A percentile compares a stretch with the other conserved stretches of the same genome.
Evolutionary conservation across 2,329 filamentous ascomycete genomes (phyloP).

Genomic region (Ustulina deusta): DNA sequence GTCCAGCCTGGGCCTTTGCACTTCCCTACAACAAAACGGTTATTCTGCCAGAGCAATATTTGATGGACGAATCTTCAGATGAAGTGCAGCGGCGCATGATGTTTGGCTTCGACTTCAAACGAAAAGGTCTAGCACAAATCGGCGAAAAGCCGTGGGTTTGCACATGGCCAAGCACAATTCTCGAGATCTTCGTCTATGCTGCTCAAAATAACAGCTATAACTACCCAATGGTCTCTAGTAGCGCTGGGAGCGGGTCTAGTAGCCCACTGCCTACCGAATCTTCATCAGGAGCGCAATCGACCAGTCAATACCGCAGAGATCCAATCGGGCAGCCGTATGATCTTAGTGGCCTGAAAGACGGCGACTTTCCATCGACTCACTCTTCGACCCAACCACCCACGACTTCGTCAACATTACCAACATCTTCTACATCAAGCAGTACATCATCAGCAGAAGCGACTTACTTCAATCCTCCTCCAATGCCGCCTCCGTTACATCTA

Average conservation of each 20-base stretch:
- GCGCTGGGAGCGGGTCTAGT: slow-evolving; percentile 5
- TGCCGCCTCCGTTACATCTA: slow-evolving; percentile 42
- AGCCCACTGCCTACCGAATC: slow-evolving; percentile 7
- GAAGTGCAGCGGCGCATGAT: slow-evolving; percentile 47
- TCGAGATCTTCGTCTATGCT: slow-evolving; percentile 70
- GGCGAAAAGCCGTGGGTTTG: slow-evolving; percentile 71
- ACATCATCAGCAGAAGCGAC: slow-evolving; percentile 30
- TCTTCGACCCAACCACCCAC: neutral
- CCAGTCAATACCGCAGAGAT: neutral
- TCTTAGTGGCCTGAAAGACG: neutral
- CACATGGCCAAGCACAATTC: slow-evolving; percentile 66
- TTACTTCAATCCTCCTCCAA: slow-evolving; percentile 34
- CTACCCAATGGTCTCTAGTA: slow-evolving; percentile 29
- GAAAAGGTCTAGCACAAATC: slow-evolving; percentile 55
- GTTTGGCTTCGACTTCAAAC: slow-evolving; percentile 51
- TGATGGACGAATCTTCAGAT: slow-evolving; percentile 35
- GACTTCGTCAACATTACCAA: slow-evolving; percentile 14
- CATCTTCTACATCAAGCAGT: slow-evolving; percentile 30
- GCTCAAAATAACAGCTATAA: slow-evolving; percentile 61
- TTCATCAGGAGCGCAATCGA: slow-evolving; percentile 10
- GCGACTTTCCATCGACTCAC: neutral
- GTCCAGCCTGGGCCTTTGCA: slow-evolving; percentile 67
- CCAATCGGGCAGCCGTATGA: slow-evolving; percentile 3
- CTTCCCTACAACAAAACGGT: slow-evolving; percentile 68
- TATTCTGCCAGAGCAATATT: slow-evolving; percentile 61